phyloP scores from a whole-genome alignment of 208 protist genomes.

The Leishmania gerbilli region DNA sequence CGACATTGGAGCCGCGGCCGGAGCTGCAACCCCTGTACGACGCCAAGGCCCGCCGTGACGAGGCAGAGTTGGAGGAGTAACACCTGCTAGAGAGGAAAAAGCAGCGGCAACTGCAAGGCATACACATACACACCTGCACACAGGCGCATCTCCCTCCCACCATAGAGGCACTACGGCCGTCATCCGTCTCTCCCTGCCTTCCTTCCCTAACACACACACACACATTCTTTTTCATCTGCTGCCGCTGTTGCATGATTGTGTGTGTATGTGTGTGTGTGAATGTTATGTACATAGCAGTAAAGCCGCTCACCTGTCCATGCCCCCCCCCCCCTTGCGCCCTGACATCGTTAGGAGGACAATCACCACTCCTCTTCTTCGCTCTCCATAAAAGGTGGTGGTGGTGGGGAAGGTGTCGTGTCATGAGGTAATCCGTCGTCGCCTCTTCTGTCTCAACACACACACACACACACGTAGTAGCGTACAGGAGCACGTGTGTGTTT shows the following conservation, averaged over 20 bases:
- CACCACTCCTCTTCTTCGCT: background rate
- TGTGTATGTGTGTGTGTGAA: slow-evolving; percentile 3
- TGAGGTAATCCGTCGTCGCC: background rate
- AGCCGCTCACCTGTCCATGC: background rate
- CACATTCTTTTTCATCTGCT: background rate
- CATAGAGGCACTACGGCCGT: background rate
- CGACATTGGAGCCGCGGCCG: slow-evolving; percentile 66
- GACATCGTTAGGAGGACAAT: background rate
- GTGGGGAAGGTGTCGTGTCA: background rate
- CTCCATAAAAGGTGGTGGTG: background rate
- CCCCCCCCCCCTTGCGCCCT: background rate
- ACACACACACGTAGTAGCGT: background rate
- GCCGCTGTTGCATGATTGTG: background rate
- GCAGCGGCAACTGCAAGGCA: background rate
- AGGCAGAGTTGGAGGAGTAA: slow-evolving; percentile 52
- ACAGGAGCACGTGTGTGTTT: background rate
- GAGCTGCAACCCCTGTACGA: slow-evolving; percentile 82
- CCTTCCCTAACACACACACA: background rate
- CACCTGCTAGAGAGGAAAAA: background rate
- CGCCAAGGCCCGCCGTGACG: slow-evolving; percentile 56
- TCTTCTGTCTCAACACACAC: background rate
- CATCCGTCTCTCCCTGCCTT: background rate
- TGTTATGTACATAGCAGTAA: slow-evolving; percentile 2
- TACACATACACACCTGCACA: background rate
- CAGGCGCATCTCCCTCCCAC: background rate